These are phyloP conservation scores for Ustilago sp. DNA, from an alignment of 1,284 basidiomycete species.

Conservation along the genomic window DNA sequence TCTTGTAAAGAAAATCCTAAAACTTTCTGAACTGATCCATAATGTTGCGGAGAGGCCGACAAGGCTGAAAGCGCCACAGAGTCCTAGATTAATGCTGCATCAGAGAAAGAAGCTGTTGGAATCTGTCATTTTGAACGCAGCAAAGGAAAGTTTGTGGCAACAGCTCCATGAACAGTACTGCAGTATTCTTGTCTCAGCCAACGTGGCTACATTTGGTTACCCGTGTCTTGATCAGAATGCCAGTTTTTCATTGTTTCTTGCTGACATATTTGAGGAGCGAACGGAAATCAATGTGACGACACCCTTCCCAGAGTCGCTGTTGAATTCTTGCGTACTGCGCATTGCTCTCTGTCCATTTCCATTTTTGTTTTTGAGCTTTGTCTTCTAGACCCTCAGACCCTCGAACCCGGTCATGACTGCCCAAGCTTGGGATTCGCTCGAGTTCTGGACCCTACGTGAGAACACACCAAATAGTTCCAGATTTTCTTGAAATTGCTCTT, in stretches of 20 bases:
- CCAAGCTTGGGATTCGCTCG: neutral
- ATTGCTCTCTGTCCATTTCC: neutral
- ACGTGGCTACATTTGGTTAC: neutral
- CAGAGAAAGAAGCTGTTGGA: neutral
- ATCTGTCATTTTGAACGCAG: too few species aligned
- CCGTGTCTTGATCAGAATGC: neutral
- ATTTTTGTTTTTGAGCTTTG: neutral
- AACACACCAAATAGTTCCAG: neutral
- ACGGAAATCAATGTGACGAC: neutral
- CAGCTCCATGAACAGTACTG: too few species aligned
- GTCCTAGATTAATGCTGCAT: neutral
- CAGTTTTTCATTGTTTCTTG: neutral
- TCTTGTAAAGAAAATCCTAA: neutral
- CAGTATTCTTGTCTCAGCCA: neutral
- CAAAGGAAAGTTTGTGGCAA: too few species aligned
- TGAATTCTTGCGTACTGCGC: neutral
- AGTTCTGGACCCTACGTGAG: constrained; percentile 8
- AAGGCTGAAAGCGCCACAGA: neutral
- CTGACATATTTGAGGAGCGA: neutral
- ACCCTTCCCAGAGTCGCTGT: neutral
- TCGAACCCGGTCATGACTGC: neutral
- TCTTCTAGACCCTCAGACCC: constrained; percentile 8
- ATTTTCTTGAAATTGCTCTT: neutral
- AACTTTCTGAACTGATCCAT: neutral
- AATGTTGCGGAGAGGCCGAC: neutral